Evolutionary conservation across 78 protist species (phyloP).

Genomic region (Dictyostelium purpureum): DNA sequence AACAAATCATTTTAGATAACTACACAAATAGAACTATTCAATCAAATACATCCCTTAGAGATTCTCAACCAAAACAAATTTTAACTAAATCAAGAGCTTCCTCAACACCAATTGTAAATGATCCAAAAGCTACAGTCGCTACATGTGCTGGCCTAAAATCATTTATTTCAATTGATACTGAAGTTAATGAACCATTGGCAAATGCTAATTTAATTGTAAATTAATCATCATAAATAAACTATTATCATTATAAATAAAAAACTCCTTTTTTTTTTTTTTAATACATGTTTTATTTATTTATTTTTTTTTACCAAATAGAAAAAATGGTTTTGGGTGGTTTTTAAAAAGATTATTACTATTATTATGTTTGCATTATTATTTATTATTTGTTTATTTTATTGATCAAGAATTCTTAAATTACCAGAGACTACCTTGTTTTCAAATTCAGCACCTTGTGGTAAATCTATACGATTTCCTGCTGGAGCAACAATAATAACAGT

Average conservation of each 20-base stretch:
- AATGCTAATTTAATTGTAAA: conserved; percentile 50
- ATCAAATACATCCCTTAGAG: background rate
- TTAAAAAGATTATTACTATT: too few relatives aligned
- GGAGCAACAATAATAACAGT: conserved; percentile 91
- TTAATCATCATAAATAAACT: too few relatives aligned
- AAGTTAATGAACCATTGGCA: conserved; percentile 33
- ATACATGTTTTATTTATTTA: too few relatives aligned
- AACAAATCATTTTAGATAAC: conserved; percentile 36
- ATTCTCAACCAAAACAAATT: background rate
- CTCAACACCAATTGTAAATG: conserved; percentile 9
- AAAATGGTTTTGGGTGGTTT: too few relatives aligned
- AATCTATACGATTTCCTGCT: conserved; percentile 87
- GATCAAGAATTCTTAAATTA: too few relatives aligned
- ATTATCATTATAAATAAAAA: too few relatives aligned
- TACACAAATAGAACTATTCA: background rate
- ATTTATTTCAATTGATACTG: conserved; percentile 26
- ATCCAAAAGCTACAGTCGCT: conserved; percentile 35
- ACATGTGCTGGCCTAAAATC: conserved; percentile 76
- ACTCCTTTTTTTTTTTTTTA: too few relatives aligned
- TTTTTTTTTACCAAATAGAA: too few relatives aligned
- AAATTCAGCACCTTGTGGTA: conserved; percentile 91
- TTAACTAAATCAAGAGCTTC: background rate
- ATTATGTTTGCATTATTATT: too few relatives aligned
- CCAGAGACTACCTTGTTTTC: conserved; percentile 94
- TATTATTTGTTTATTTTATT: too few relatives aligned